Conservation (phyloP, 768 basidiomycete species). For the Pulveroboletus sp. region DNA sequence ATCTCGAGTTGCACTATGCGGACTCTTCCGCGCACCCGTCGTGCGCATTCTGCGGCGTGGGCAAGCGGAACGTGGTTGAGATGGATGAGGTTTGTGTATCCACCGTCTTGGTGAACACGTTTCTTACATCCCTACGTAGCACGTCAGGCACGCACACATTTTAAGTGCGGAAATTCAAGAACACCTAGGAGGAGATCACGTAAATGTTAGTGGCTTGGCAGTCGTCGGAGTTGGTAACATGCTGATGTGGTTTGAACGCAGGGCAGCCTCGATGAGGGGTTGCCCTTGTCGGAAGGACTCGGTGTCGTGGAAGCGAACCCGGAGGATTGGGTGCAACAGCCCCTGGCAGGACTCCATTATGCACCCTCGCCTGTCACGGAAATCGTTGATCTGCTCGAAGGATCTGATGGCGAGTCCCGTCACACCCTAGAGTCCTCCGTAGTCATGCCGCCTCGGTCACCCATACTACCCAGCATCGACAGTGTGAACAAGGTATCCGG, state of each 20-base stretch:
- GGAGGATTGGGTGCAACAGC: not conserved
- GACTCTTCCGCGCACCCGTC: constrained; percentile 21
- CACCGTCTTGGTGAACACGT: not conserved
- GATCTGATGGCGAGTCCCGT: not conserved
- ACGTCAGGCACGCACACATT: constrained; percentile 17
- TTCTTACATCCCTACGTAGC: constrained; percentile 15
- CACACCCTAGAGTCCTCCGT: constrained; percentile 1
- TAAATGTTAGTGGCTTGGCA: constrained; percentile 1
- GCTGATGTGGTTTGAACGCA: constrained; percentile 6
- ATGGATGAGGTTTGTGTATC: constrained; percentile 21
- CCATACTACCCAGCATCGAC: not conserved
- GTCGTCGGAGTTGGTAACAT: not conserved
- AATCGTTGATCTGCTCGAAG: not conserved
- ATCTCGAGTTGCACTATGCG: constrained; percentile 21
- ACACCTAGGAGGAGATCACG: not conserved
- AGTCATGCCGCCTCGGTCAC: not conserved
- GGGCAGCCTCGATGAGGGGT: not conserved
- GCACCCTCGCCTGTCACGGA: not conserved
- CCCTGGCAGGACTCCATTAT: not conserved
- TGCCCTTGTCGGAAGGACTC: not conserved
- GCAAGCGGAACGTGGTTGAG: constrained; percentile 11
- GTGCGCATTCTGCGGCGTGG: constrained; percentile 18
- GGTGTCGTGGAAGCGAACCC: not conserved
- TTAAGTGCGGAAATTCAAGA: constrained; percentile 1
- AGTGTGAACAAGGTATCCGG: not conserved